Percentiles rank a stretch among this genome's conserved stretches.
These are phyloP conservation scores for Mycena belliarum DNA, from an alignment of 768 basidiomycete genomes.

Conservation along the genomic window DNA sequence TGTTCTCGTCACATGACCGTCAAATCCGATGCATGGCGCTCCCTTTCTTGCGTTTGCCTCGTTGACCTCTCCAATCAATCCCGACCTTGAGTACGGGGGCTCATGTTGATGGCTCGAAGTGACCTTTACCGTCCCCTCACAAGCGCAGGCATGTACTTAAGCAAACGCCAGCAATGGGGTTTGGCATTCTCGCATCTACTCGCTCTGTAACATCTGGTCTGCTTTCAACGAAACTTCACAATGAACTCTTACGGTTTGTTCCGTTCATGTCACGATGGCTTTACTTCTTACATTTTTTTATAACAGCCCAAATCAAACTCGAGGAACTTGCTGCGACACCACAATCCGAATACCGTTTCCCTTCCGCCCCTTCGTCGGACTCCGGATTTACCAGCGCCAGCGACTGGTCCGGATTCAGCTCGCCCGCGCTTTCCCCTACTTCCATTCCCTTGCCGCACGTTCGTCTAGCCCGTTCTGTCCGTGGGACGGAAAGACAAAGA, in stretches of 20 bases:
- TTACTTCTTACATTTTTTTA: neutral
- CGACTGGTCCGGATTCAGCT: conserved; percentile 1
- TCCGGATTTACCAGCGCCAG: neutral
- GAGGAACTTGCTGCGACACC: neutral
- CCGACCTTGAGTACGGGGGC: conserved; percentile 22
- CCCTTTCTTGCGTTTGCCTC: conserved; percentile 27
- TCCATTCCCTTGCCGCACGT: neutral
- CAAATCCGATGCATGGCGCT: conserved; percentile 11
- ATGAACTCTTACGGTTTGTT: conserved; percentile 16
- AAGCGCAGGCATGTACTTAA: conserved; percentile 22
- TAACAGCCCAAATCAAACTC: conserved; percentile 5
- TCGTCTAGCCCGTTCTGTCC: conserved; percentile 18
- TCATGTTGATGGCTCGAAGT: conserved; percentile 28
- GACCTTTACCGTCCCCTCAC: conserved; percentile 14
- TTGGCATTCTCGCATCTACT: conserved; percentile 1
- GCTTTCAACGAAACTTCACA: conserved; percentile 9
- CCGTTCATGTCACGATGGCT: neutral
- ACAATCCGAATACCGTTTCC: neutral
- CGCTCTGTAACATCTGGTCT: neutral
- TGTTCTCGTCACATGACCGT: conserved; percentile 29
- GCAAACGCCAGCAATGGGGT: conserved; percentile 20
- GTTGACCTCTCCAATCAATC: conserved; percentile 23
- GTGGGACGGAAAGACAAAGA: conserved; percentile 17
- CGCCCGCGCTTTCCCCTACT: conserved; percentile 2
- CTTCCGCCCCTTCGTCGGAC: conserved; percentile 3